Evolutionary conservation across 2,329 filamentous ascomycete species (phyloP), one percentile per base, ranked within the genome.

Genomic region (Penicillium sp.): DNA sequence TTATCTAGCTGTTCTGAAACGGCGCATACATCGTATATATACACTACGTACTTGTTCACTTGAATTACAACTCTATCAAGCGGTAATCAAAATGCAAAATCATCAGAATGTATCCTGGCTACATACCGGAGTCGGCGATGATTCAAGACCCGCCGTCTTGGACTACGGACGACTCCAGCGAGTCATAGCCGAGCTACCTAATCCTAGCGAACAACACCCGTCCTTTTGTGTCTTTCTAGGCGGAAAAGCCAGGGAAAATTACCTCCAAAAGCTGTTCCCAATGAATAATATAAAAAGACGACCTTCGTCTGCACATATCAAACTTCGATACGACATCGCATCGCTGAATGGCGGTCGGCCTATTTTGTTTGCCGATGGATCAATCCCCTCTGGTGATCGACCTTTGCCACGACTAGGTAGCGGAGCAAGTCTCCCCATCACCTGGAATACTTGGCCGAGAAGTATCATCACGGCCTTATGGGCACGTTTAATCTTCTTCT

Each of bases 401-500:
- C 6, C 36, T 15, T 6, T 3, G 3, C 10, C n/a, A 7, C 21
- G 1, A 15, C 7, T 43, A 1, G 14, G 17, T 8, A 4, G 29
- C 15, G 20, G 42, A 3, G 17, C 29, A 2, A 17, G 45, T 7
- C 11, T 29, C 14, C 35, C 32, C 1, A 9, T 37, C 4, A 25
- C 11, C 7, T 48, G 8, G 41, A 21, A 41, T 4, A 11, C 30
- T 11, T 40, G 16, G 4, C 32, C 39, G 8, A 19, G 16, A 0
- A 39, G 17, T 16, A 27, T 46, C 2, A 16, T 48, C 2, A 8
- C 27, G 3, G 28, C 36, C 1, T 14, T 51, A 1, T 52, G 28
- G 43, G 38, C 34, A 9, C 30, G 31, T 6, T 33, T 58, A 4
- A 30, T 58, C 10, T 56, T 58, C 36, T 15, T 50, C 15, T 56